Percentiles rank a stretch among this genome's conserved stretches.
phyloP scores from a whole-genome alignment of 2,329 filamentous ascomycete genomes.

The Microthyrium microscopicum region DNA sequence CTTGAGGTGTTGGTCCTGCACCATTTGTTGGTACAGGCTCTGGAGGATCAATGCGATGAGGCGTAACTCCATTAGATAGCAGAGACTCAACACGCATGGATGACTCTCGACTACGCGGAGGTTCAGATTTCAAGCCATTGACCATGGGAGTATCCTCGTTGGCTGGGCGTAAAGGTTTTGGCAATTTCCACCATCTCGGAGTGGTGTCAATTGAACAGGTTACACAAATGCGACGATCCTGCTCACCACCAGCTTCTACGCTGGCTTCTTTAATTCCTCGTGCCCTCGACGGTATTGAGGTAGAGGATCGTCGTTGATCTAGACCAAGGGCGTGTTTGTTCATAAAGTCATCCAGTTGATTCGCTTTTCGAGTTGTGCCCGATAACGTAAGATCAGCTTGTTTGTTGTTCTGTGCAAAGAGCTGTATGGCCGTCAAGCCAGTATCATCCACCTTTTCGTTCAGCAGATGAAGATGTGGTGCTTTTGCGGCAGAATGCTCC shows the following conservation, averaged over 20 bases:
- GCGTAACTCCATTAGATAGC: no score
- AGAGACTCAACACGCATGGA: background rate
- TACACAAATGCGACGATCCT: no score
- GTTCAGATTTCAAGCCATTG: slow-evolving; percentile 5
- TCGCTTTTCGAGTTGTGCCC: slow-evolving; percentile 85
- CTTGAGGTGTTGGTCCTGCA: no score
- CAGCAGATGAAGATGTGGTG: slow-evolving; percentile 61
- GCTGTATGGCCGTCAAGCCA: slow-evolving; percentile 66
- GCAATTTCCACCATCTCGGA: slow-evolving; percentile 37
- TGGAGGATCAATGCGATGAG: no score
- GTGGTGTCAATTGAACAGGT: slow-evolving; percentile 55
- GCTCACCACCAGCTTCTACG: no score
- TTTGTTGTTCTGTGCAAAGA: slow-evolving; percentile 81
- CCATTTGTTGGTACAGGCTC: no score
- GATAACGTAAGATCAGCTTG: slow-evolving; percentile 83
- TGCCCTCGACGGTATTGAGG: no score
- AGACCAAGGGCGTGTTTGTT: slow-evolving; percentile 32
- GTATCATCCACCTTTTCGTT: slow-evolving; percentile 55
- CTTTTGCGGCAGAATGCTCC: slow-evolving; percentile 50
- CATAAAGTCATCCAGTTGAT: slow-evolving; percentile 49
- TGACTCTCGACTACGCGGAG: background rate
- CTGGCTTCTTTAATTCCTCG: no score
- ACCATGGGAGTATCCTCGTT: background rate
- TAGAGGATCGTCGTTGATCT: no score
- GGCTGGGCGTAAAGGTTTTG: background rate